Percentiles rank a stretch among this genome's conserved stretches.
phyloP scores from a whole-genome alignment of 768 basidiomycete species.

The Lanmaoa pseudosensibilis region DNA sequence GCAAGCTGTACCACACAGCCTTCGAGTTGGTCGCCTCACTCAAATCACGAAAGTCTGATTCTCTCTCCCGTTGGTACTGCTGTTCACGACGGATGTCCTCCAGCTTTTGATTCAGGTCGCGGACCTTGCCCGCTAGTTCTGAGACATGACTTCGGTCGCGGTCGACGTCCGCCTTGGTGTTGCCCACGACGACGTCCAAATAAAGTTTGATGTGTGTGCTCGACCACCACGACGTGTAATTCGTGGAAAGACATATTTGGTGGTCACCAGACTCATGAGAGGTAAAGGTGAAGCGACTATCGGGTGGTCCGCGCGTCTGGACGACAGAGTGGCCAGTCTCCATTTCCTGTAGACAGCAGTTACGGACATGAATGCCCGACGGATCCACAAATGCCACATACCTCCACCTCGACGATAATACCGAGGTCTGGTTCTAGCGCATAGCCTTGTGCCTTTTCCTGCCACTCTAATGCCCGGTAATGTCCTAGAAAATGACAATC shows the following conservation, averaged over 20 bases:
- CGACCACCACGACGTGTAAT: conserved; percentile 87
- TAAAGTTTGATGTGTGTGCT: conserved; percentile 90
- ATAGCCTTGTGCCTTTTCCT: conserved; percentile 68
- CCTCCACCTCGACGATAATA: conserved; percentile 88
- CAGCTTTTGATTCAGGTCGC: conserved; percentile 91
- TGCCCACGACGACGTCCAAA: conserved; percentile 91
- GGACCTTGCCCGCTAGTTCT: conserved; percentile 76
- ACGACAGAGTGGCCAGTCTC: conserved; percentile 79
- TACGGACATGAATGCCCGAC: background rate
- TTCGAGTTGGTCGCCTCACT: conserved; percentile 89
- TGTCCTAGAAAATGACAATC: conserved; percentile 57
- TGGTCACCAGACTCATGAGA: conserved; percentile 97
- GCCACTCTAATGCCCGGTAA: conserved; percentile 92
- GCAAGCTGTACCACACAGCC: conserved; percentile 92
- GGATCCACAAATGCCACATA: conserved; percentile 38
- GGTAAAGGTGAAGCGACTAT: conserved; percentile 95
- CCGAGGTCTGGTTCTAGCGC: conserved; percentile 73
- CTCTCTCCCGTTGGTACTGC: conserved; percentile 96
- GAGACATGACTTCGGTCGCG: conserved; percentile 85
- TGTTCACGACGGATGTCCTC: conserved; percentile 94
- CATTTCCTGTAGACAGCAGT: conserved; percentile 62
- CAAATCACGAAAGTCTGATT: conserved; percentile 83
- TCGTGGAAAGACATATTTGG: conserved; percentile 92
- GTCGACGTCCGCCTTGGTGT: conserved; percentile 81
- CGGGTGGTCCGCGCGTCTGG: conserved; percentile 84